Evolutionary conservation across 768 basidiomycete genomes (phyloP).

Genomic region (Boletellus ananiceps): DNA sequence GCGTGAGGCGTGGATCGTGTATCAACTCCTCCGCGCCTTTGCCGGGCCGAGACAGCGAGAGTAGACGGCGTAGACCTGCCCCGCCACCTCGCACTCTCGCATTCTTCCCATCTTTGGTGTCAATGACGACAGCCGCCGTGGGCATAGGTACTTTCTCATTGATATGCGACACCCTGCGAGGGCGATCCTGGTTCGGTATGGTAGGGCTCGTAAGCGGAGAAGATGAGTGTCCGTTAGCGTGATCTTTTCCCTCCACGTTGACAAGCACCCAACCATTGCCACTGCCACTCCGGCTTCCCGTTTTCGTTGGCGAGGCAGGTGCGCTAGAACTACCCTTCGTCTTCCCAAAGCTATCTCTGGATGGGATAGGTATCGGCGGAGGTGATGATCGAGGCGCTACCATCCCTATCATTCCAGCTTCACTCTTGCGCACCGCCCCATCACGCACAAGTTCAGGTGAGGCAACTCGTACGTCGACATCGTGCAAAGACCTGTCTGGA

Average conservation of each 20-base stretch:
- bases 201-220: conserved; percentile 25
- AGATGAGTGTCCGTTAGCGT: conserved; percentile 20
- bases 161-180: conserved; percentile 24
- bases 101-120: conserved; percentile 45
- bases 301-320: conserved; percentile 32
- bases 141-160: conserved; percentile 35
- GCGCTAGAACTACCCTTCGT: conserved; percentile 20
- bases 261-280: conserved; percentile 65
- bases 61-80: conserved; percentile 30
- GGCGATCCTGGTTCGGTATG: conserved; percentile 28
- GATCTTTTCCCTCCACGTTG: conserved; percentile 49
- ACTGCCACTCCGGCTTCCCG: conserved; percentile 33
- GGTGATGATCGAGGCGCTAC: conserved; percentile 33
- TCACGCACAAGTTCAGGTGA: conserved; percentile 49
- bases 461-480: conserved; percentile 47
- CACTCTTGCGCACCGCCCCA: conserved; percentile 51
- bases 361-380: conserved; percentile 25
- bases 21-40: conserved; percentile 29
- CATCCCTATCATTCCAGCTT: conserved; percentile 55
- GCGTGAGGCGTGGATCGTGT: conserved; percentile 22
- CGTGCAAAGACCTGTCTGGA: conserved; percentile 39
- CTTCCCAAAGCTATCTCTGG: conserved; percentile 23
- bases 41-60: conserved; percentile 30
- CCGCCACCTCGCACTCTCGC: conserved; percentile 24
- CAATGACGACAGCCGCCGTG: conserved; percentile 53